Percentiles rank a stretch among this genome's conserved stretches.
phyloP scores from a whole-genome alignment of 2,329 filamentous ascomycete species.

The Sporothrix protearum region DNA sequence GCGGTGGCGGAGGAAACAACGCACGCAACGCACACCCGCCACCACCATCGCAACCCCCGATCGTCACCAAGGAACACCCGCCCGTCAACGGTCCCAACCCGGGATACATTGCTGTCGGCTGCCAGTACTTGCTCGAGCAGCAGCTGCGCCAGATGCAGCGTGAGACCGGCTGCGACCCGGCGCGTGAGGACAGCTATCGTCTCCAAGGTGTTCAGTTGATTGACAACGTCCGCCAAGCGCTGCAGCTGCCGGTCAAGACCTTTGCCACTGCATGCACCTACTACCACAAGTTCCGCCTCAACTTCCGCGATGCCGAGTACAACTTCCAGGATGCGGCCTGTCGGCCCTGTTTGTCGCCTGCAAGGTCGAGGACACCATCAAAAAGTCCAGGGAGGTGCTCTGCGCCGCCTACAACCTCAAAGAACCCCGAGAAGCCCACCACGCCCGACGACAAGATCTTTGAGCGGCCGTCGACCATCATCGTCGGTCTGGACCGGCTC shows the following conservation, averaged over 20 bases:
- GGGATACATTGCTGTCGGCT: slow-evolving; percentile 48
- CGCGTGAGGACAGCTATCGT: slow-evolving; percentile 74
- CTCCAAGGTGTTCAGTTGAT: slow-evolving; percentile 87
- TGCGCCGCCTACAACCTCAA: slow-evolving; percentile 88
- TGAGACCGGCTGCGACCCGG: slow-evolving; percentile 66
- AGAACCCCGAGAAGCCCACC: slow-evolving; percentile 59
- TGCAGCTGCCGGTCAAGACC: slow-evolving; percentile 86
- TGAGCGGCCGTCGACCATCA: slow-evolving; percentile 70
- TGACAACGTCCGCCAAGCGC: slow-evolving; percentile 71
- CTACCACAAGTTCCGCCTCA: slow-evolving; percentile 88
- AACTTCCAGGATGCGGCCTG: slow-evolving; percentile 82
- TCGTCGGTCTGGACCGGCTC: slow-evolving; percentile 85
- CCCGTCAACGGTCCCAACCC: slow-evolving; percentile 34
- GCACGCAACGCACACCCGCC: not conserved
- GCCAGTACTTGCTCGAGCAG: slow-evolving; percentile 79
- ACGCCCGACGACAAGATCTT: slow-evolving; percentile 85
- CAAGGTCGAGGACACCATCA: slow-evolving; percentile 96
- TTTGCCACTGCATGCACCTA: slow-evolving; percentile 89
- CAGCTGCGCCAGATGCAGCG: slow-evolving; percentile 70
- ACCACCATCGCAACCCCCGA: slow-evolving; percentile 10
- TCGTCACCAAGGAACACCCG: slow-evolving; percentile 23
- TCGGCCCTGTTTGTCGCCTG: slow-evolving; percentile 88
- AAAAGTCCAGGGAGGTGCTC: slow-evolving; percentile 91
- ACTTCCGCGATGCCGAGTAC: slow-evolving; percentile 81
- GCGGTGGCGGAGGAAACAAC: not conserved